phyloP scores from a whole-genome alignment of 2,329 filamentous ascomycete species.

The Hymenoscyphus fraxineus region DNA sequence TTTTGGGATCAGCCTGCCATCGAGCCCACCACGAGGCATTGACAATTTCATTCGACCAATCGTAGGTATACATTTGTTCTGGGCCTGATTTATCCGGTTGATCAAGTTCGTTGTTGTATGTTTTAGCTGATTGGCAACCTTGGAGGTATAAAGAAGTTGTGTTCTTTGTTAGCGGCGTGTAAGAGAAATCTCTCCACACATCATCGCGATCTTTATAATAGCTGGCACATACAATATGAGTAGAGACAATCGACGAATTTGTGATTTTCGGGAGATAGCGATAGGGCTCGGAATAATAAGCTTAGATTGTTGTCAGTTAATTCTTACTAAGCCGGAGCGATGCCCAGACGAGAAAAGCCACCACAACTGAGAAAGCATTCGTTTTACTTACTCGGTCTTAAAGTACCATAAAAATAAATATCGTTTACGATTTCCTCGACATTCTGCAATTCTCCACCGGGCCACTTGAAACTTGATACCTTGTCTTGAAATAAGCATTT shows the following conservation, averaged over 20 bases:
- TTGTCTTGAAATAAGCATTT: not conserved
- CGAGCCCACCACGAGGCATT: constrained; percentile 14
- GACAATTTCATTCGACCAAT: constrained; percentile 10
- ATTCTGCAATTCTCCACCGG: constrained; percentile 8
- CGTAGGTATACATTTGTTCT: not conserved
- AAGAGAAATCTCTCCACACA: too few relatives aligned
- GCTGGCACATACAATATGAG: too few relatives aligned
- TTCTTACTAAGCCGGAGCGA: too few relatives aligned
- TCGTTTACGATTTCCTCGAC: not conserved
- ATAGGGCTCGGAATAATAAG: not conserved
- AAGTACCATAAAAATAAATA: not conserved
- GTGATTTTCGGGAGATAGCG: too few relatives aligned
- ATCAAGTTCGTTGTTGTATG: not conserved
- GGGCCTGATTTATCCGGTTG: not conserved
- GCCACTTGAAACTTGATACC: constrained; percentile 14
- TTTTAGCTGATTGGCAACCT: too few relatives aligned
- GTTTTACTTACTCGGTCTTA: not conserved
- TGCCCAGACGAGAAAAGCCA: too few relatives aligned
- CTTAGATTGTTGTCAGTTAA: not conserved
- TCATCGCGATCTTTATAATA: too few relatives aligned
- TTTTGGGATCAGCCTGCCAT: constrained; percentile 8
- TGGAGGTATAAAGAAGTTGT: too few relatives aligned
- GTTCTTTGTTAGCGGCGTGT: too few relatives aligned
- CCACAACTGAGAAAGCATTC: not conserved
- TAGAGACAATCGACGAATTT: too few relatives aligned